Evolutionary conservation across 208 protist species (phyloP), one percentile per base, ranked within the genome.

Genomic region (Polymyxa betae): DNA sequence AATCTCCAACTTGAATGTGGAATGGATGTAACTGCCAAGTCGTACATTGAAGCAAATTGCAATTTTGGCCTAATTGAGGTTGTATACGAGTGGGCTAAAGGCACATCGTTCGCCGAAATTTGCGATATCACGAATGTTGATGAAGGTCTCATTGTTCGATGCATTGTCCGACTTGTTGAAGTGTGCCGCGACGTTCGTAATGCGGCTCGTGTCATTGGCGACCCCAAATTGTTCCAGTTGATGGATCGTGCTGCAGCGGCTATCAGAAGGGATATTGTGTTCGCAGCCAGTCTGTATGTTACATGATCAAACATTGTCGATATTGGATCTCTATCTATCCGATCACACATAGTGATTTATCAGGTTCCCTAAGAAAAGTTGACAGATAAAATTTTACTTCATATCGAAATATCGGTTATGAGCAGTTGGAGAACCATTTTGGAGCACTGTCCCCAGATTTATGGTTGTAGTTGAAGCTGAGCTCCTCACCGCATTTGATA

Each of bases 251-350:
- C 88, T 45, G 97, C 98, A 77, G 94, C 95, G 54, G 94, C 96
- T 38, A 98, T 99, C 90, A 99, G 99, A 93, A 95, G 98, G 45
- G 98, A 99, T 93, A 99, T 99, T 93, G 98, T 99, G 24, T 99
- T 99, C 92, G 97, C 98, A 43, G 98, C 97, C 38, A 98, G 96
- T 0, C 93, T 99, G 32, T 99, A 99, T 92, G 94, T 96, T 46
- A 12, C 49, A 1, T 91, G 45, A 91, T 52, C 45, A 89, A 52
- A 68, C 77, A 5, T 88, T 88, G 43, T 88, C 49, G 5, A 29
- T 60, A 5, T 24, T 60, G 5, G 24, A 60, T 29, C 24, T 60
- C 5, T 60, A 60, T 60, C 12, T n/a, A n/a, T n/a, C n/a, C n/a
- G n/a, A n/a, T n/a, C n/a, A n/a, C n/a, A n/a, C n/a, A n/a, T n/a